Base-by-base conservation (phyloP, 2,329 filamentous ascomycete genomes). In the Hymenotorrendiella dingleyae region DNA sequence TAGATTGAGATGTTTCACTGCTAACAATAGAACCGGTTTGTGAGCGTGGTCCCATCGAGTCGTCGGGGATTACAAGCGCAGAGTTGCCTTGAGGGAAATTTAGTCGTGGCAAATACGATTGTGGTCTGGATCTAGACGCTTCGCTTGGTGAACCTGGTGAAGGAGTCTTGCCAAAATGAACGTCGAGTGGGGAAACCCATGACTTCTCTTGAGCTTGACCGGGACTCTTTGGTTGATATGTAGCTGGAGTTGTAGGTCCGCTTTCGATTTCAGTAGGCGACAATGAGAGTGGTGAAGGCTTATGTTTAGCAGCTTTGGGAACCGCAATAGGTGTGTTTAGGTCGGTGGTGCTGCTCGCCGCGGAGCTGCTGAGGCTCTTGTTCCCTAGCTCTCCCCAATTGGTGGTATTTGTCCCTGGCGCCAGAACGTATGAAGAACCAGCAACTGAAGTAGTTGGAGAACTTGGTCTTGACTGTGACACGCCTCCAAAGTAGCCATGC, bases 401-500 rank as follows among this genome's bases (percentile, higher is more conserved):
- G 5, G 43, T 32, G 6, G 49, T 3, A 27, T 16, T 36, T 8
- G 45, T 33, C 7, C 41, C 16, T 40, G 47, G 54, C 11, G 50
- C 29, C 19, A 51, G 30, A 3, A 45, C 36, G 17, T 49, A 50
- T 8, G 46, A 52, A 28, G 53, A 44, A 12, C 22, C 22, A 7
- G 16, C 17, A 6, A 17, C 19, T 6, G 32, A 34, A 8, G 16
- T n/a, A 16, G 49, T 28, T 28, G 52, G 54, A 7, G 55, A 55
- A 22, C 36, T 47, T 10, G 53, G 49, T 40, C 52, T 43, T 12
- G 53, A 53, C 39, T 57, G 56, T 4, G 55, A 40, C 26, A 54
- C 50, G 20, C 54, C 54, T 10, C 53, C 53, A 38, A 48, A 57
- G 24, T 48, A 53, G 4, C 55, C 56, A 44, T 48, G 41, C 39